Evolutionary conservation across 169 alveolate genomes (phyloP).

Genomic region (Miamiensis avidus): DNA sequence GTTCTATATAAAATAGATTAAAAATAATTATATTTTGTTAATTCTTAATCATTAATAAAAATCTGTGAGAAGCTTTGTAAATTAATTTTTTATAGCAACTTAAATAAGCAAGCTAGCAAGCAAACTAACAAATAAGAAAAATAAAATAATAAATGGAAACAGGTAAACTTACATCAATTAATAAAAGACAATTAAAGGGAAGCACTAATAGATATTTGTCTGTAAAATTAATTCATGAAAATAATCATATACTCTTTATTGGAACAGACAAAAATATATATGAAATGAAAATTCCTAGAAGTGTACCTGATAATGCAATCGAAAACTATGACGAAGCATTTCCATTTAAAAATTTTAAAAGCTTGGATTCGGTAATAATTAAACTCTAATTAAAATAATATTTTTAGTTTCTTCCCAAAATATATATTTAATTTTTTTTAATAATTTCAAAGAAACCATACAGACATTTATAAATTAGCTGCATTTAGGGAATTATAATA

Average conservation of each 20-base stretch:
- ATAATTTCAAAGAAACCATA: background rate
- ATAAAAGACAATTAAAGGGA: background rate
- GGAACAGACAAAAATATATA: background rate
- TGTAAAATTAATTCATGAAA: background rate
- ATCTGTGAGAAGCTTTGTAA: too few species aligned
- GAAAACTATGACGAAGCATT: background rate
- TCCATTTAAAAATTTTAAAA: too few species aligned
- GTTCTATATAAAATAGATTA: too few species aligned
- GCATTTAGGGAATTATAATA: background rate
- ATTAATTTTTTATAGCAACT: too few species aligned
- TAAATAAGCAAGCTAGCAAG: too few species aligned
- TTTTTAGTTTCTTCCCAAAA: background rate
- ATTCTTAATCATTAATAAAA: too few species aligned
- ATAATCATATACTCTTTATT: background rate
- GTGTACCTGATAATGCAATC: background rate
- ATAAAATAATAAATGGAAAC: background rate
- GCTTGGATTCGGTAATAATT: background rate
- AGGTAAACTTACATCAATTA: background rate
- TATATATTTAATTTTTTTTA: too few species aligned
- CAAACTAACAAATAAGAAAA: too few species aligned
- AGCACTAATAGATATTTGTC: background rate
- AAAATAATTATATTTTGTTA: too few species aligned
- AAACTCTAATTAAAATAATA: too few species aligned
- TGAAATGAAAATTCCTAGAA: background rate
- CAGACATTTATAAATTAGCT: too few species aligned